phyloP scores from a whole-genome alignment of 2,329 filamentous ascomycete species.

The Ilyonectria mors-panacis region DNA sequence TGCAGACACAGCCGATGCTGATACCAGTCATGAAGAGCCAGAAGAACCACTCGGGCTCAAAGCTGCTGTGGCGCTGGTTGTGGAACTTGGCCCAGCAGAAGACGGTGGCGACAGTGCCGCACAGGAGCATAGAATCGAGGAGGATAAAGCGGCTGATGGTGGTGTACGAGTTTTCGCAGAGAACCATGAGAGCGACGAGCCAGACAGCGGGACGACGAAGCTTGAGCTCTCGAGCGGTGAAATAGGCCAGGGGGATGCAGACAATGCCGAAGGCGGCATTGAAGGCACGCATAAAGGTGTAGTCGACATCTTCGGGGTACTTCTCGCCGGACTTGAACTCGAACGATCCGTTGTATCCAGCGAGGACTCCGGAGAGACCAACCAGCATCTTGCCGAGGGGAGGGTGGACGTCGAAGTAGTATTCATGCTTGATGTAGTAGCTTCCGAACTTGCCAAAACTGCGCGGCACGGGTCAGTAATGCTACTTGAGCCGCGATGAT shows the following conservation, averaged over 20 bases:
- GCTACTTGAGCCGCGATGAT: constrained; percentile 6
- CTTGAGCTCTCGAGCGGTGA: constrained; percentile 90
- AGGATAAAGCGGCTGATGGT: constrained; percentile 99
- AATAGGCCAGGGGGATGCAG: constrained; percentile 95
- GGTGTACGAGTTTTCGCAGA: constrained; percentile 99
- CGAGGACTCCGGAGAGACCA: constrained; percentile 94
- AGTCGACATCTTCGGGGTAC: constrained; percentile 94
- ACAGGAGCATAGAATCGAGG: constrained; percentile 97
- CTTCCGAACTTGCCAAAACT: constrained; percentile 98
- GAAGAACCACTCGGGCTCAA: constrained; percentile 91
- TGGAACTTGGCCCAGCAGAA: constrained; percentile 99
- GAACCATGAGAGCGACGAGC: constrained; percentile 95
- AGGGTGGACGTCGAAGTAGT: constrained; percentile 95
- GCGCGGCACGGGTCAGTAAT: constrained; percentile 34
- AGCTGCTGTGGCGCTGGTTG: constrained; percentile 86
- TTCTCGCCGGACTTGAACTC: constrained; percentile 99
- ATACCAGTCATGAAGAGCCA: constrained; percentile 96
- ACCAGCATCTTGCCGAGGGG: constrained; percentile 99
- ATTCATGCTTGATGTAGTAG: constrained; percentile 98
- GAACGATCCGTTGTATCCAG: constrained; percentile 98
- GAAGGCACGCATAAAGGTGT: constrained; percentile 98
- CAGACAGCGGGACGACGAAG: constrained; percentile 90
- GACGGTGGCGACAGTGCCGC: constrained; percentile 97
- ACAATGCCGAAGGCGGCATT: constrained; percentile 95
- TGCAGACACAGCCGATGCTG: constrained; percentile 98